Percentiles rank a stretch among this genome's conserved stretches.
phyloP scores from a whole-genome alignment of 192 early-diverging fungal species.

The Entomortierella chlamydospora region DNA sequence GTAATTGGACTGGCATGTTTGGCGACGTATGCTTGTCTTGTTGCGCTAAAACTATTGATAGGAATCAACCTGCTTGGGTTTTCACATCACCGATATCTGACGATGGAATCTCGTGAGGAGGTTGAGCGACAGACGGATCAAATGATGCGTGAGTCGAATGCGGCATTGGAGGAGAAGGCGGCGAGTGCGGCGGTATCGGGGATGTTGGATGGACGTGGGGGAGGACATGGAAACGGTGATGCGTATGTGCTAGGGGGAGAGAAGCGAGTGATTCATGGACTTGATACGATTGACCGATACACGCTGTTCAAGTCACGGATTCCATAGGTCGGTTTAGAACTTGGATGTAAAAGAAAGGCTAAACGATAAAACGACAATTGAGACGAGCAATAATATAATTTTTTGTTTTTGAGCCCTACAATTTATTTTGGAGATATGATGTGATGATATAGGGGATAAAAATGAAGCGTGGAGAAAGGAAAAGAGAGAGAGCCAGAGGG shows the following conservation, averaged over 20 bases:
- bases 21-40: slow-evolving; percentile 65
- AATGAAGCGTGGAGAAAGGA: neutral
- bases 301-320: slow-evolving; percentile 92
- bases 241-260: slow-evolving; percentile 51
- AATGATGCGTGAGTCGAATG: slow-evolving; percentile 46
- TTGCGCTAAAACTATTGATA: slow-evolving; percentile 80
- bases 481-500: neutral
- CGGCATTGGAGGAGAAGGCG: slow-evolving; percentile 56
- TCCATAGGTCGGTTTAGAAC: slow-evolving; percentile 61
- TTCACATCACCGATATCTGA: slow-evolving; percentile 73
- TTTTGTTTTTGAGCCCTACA: too few relatives aligned
- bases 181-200: slow-evolving; percentile 27
- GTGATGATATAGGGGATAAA: neutral
- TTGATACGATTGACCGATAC: slow-evolving; percentile 93
- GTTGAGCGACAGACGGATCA: slow-evolving; percentile 58
- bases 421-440: too few relatives aligned
- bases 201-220: slow-evolving; percentile 53
- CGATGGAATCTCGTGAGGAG: slow-evolving; percentile 65
- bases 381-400: too few relatives aligned
- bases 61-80: slow-evolving; percentile 80
- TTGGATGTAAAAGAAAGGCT: neutral
- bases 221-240: slow-evolving; percentile 27
- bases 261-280: slow-evolving; percentile 65
- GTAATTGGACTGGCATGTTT: slow-evolving; percentile 55
- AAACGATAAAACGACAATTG: too few relatives aligned